phyloP scores from a whole-genome alignment of 176 grass and related monocot genomes.

The Eragrostis nindensis region DNA sequence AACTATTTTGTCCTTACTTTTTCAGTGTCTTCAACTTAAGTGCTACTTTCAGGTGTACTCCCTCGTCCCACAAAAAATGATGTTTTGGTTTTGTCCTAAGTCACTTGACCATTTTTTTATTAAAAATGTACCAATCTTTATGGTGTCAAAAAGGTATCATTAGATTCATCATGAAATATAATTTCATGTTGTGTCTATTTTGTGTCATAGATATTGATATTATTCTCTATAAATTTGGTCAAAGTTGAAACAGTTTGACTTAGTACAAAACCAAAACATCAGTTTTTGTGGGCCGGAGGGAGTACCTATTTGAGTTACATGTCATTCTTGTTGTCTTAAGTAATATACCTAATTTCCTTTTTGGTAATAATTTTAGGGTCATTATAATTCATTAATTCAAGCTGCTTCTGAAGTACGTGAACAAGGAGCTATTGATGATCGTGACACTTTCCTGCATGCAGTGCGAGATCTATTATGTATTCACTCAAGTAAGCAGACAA shows the following conservation, averaged over 20 bases:
- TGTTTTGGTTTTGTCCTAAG: no score
- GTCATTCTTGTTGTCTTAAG: conserved; percentile 1
- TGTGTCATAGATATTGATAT: no score
- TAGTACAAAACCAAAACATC: no score
- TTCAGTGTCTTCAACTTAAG: conserved; percentile 7
- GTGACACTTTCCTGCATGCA: conserved; percentile 89
- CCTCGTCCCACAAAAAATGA: no score
- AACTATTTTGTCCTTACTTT: conserved; percentile 1
- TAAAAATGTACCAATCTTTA: no score
- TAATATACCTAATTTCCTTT: conserved; percentile 19
- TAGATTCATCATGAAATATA: no score
- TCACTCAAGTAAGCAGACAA: conserved; percentile 73
- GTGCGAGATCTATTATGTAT: conserved; percentile 86
- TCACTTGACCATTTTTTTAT: no score
- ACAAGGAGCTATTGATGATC: conserved; percentile 95
- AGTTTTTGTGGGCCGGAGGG: no score
- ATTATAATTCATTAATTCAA: conserved; percentile 85
- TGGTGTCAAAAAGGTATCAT: no score
- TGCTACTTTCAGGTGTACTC: background rate
- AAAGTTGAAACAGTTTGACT: no score
- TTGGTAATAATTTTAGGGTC: conserved; percentile 59
- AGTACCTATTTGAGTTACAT: background rate
- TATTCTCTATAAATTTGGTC: no score
- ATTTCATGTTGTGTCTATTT: no score
- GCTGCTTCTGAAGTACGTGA: conserved; percentile 80